These are phyloP conservation scores for Leccinum griseonigrum DNA, from an alignment of 1,284 basidiomycete species.

Conservation along the genomic window DNA sequence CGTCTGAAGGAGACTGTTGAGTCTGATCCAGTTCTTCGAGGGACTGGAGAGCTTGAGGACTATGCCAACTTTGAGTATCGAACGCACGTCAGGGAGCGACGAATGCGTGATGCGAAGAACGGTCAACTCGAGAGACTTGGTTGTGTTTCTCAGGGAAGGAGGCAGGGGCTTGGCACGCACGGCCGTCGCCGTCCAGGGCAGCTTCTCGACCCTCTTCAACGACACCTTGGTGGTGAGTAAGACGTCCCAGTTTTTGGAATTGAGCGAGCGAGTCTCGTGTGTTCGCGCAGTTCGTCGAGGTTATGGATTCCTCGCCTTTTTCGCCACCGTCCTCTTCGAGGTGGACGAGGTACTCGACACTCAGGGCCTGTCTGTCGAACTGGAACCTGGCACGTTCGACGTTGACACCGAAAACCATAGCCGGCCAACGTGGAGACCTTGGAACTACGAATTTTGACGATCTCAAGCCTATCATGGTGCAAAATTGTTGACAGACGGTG, in stretches of 20 bases:
- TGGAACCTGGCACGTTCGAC: slow-evolving; percentile 80
- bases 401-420: slow-evolving; percentile 80
- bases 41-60: slow-evolving; percentile 82
- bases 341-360: slow-evolving; percentile 84
- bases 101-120: slow-evolving; percentile 72
- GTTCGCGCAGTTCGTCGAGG: slow-evolving; percentile 60
- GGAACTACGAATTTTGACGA: slow-evolving; percentile 69
- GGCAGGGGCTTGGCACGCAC: slow-evolving; percentile 45
- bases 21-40: slow-evolving; percentile 60
- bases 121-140: slow-evolving; percentile 52
- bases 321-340: slow-evolving; percentile 54
- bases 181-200: slow-evolving; percentile 76
- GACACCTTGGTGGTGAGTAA: slow-evolving; percentile 70
- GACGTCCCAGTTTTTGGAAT: slow-evolving; percentile 91
- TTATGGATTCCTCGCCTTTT: slow-evolving; percentile 40
- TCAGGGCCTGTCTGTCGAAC: slow-evolving; percentile 77
- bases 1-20: slow-evolving; percentile 80
- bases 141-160: slow-evolving; percentile 33
- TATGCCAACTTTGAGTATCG: slow-evolving; percentile 76
- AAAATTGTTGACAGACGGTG: slow-evolving; percentile 68
- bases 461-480: slow-evolving; percentile 79
- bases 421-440: slow-evolving; percentile 75
- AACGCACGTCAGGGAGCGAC: slow-evolving; percentile 67
- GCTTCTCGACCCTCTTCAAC: slow-evolving; percentile 65
- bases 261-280: slow-evolving; percentile 65